These are phyloP conservation scores for Chondrus crispus DNA, from an alignment of 23 red algal genomes.

Conservation along the genomic window DNA sequence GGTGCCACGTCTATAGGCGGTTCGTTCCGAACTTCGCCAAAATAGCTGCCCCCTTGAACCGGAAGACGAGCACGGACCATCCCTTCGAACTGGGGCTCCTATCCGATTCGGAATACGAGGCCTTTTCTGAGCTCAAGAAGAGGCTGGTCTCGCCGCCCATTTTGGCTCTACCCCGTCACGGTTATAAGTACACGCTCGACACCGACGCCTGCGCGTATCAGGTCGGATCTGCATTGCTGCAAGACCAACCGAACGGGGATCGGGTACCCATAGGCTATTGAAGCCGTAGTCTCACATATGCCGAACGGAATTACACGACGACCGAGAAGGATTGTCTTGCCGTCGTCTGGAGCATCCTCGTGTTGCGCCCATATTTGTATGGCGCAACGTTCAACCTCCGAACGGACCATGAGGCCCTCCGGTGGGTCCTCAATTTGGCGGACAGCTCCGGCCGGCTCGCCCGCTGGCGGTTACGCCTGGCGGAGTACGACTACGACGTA, in stretches of 20 bases:
- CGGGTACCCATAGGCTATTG: conserved; percentile 28
- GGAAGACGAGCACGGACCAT: neutral
- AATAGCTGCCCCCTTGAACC: neutral
- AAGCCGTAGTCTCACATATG: neutral
- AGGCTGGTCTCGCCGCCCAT: neutral
- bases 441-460: conserved; percentile 13
- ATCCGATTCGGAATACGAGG: neutral
- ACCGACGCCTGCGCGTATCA: neutral
- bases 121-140: conserved; percentile 23
- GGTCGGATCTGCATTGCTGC: conserved; percentile 9
- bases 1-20: neutral
- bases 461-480: conserved; percentile 10
- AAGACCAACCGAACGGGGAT: conserved; percentile 32
- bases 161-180: neutral
- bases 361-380: conserved; percentile 44
- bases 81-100: neutral
- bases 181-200: neutral
- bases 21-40: conserved; percentile 2
- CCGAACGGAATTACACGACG: conserved; percentile 7
- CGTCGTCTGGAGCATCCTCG: conserved; percentile 28
- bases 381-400: neutral
- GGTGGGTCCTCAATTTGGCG: conserved; percentile 30
- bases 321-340: conserved; percentile 31
- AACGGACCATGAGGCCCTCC: conserved; percentile 14
- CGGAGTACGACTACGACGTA: conserved; percentile 47